Percentiles rank a stretch among this genome's conserved stretches.
phyloP scores from a whole-genome alignment of 371 early-diverging fungal species.

The Lichtheimia hyalospora region DNA sequence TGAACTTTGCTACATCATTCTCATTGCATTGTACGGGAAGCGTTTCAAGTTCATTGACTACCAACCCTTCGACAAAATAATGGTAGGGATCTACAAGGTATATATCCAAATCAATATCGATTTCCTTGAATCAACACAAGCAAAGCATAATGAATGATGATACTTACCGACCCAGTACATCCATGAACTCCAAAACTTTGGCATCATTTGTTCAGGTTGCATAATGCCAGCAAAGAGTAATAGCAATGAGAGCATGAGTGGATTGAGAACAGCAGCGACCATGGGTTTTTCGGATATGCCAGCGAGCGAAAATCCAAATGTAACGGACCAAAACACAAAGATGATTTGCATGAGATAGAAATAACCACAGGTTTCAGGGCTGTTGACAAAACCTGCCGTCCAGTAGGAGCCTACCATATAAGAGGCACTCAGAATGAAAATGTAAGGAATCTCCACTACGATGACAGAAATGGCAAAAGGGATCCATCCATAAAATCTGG shows the following conservation, averaged over 20 bases:
- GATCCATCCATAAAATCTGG: constrained; percentile 66
- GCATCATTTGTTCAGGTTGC: constrained; percentile 66
- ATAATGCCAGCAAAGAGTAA: constrained; percentile 75
- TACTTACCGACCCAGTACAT: constrained; percentile 70
- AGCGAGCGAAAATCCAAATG: constrained; percentile 62
- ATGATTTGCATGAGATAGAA: constrained; percentile 53
- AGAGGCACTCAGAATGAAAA: constrained; percentile 40
- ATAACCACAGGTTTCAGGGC: constrained; percentile 41
- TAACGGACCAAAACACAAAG: constrained; percentile 56
- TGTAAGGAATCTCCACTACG: constrained; percentile 53
- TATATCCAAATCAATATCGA: too few species aligned
- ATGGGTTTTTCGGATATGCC: constrained; percentile 26
- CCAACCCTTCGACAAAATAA: constrained; percentile 69
- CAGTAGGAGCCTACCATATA: constrained; percentile 61
- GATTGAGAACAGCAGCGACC: constrained; percentile 55
- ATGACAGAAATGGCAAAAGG: constrained; percentile 54
- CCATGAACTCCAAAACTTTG: constrained; percentile 75
- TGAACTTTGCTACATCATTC: constrained; percentile 47
- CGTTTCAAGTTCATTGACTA: constrained; percentile 61
- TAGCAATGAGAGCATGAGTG: constrained; percentile 70
- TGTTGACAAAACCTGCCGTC: constrained; percentile 53
- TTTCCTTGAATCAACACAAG: constrained; percentile 63
- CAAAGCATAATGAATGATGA: constrained; percentile 42
- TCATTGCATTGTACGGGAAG: constrained; percentile 46
- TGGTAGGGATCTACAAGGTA: constrained; percentile 45